Evolutionary conservation across 148 eudicot genomes (phyloP).

Genomic region (Rhododendron ovatum): DNA sequence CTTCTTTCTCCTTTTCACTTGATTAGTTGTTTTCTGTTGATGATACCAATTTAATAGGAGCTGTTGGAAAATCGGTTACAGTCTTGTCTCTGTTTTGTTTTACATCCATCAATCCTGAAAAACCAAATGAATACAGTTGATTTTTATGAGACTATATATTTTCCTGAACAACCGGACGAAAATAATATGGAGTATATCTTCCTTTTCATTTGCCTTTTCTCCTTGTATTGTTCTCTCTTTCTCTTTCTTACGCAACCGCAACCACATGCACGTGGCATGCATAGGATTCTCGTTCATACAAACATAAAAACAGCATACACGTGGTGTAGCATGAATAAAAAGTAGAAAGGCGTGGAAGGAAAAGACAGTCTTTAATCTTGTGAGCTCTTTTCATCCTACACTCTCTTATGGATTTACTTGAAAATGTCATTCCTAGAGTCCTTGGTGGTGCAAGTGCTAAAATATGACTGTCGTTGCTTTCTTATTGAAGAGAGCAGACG

Average conservation of each 20-base stretch:
- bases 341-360: not conserved
- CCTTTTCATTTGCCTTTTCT: not conserved
- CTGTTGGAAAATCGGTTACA: not conserved
- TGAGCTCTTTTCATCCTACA: not conserved
- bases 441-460: not conserved
- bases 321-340: not conserved
- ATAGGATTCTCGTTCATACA: not conserved
- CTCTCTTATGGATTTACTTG: not conserved
- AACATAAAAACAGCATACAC: not conserved
- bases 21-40: not conserved
- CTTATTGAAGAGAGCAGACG: not conserved
- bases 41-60: not conserved
- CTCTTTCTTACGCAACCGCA: not conserved
- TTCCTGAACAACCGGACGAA: not conserved
- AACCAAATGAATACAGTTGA: not conserved
- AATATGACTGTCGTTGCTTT: not conserved
- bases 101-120: not conserved
- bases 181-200: not conserved
- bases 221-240: not conserved
- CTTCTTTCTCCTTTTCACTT: constrained; percentile 9
- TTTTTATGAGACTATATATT: not conserved
- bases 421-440: not conserved
- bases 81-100: not conserved
- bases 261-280: not conserved
- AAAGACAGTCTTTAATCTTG: not conserved